A percentile compares a stretch with the other conserved stretches of the same genome.
Conservation (phyloP, 2,329 filamentous ascomycete species). For the Verticillium albo-atrum region DNA sequence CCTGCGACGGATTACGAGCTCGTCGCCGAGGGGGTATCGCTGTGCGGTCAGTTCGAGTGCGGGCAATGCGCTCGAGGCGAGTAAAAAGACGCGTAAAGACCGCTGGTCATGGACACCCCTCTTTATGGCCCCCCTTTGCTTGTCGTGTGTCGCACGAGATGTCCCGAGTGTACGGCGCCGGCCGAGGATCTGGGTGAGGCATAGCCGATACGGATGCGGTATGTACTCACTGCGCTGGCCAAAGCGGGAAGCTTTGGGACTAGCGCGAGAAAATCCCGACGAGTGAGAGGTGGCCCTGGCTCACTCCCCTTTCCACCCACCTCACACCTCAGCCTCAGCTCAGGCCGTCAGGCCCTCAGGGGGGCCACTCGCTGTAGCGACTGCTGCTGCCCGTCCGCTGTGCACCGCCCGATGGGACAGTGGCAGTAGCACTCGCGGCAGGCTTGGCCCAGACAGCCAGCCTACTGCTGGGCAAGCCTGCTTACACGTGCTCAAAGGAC, state of each 20-base stretch:
- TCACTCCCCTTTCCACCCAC: neutral
- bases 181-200: neutral
- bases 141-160: neutral
- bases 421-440: too few species aligned
- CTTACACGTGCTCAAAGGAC: neutral
- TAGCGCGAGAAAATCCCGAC: neutral
- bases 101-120: neutral
- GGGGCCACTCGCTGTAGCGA: neutral
- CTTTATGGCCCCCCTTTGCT: neutral
- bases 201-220: neutral
- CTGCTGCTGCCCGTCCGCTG: neutral
- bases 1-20: neutral
- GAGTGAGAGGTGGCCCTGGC: neutral
- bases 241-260: neutral
- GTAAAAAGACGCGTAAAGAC: neutral
- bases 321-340: neutral
- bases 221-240: neutral
- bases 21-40: neutral
- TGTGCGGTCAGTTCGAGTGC: neutral
- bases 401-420: too few species aligned
- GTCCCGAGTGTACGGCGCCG: neutral
- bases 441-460: too few species aligned
- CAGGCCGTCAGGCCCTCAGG: neutral
- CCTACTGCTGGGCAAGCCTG: neutral
- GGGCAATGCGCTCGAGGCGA: neutral